These are phyloP conservation scores for Dactylellina leptospora DNA, from an alignment of 2,329 filamentous ascomycete genomes.

Conservation along the genomic window DNA sequence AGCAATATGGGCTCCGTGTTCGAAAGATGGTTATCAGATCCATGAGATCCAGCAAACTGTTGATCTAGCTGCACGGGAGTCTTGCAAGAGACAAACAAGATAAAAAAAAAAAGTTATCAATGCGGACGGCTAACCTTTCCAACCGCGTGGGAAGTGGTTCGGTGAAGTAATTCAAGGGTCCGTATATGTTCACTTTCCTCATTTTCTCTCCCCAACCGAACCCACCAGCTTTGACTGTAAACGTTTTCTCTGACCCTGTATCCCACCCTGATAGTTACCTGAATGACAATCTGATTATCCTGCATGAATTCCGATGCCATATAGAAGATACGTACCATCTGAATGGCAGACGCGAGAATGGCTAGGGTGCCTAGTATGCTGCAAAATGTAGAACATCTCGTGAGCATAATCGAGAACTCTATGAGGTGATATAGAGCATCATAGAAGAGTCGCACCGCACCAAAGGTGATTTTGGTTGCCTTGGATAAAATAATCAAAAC, in stretches of 20 bases:
- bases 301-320: not conserved
- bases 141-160: not conserved
- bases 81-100: no score
- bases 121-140: not conserved
- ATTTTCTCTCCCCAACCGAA: not conserved
- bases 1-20: no score
- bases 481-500: no score
- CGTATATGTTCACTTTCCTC: constrained; percentile 9
- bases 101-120: no score
- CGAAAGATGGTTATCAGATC: no score
- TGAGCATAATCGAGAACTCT: constrained; percentile 16
- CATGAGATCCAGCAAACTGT: no score
- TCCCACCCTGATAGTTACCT: constrained; percentile 4
- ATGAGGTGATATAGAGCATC: no score
- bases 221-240: no score
- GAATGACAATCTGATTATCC: not conserved
- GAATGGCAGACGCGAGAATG: not conserved
- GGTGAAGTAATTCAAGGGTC: not conserved
- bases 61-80: no score
- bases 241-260: no score
- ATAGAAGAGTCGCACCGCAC: no score
- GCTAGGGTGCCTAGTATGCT: constrained; percentile 6
- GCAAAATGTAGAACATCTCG: constrained; percentile 4
- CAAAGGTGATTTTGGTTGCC: no score
- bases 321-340: not conserved